phyloP scores from a whole-genome alignment of 202 grass and related monocot genomes.

The Musa balbisiana region DNA sequence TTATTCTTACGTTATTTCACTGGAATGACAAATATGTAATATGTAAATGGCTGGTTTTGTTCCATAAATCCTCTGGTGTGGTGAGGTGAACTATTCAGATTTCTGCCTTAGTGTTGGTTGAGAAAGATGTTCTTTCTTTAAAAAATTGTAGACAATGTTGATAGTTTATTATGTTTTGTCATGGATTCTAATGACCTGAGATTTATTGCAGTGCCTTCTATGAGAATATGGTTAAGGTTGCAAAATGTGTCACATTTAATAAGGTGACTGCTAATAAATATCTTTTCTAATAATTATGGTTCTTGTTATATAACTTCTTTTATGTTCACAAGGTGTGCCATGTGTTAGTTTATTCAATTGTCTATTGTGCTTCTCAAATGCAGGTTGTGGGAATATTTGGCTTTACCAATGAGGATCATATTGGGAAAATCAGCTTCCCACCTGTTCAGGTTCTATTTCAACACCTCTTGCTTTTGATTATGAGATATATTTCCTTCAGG shows the following conservation, averaged over 20 bases:
- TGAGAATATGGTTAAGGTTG: slow-evolving; percentile 76
- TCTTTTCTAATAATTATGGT: not conserved
- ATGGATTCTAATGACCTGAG: not conserved
- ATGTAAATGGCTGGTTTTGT: not conserved
- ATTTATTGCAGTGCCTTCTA: slow-evolving; percentile 58
- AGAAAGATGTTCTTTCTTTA: too few relatives aligned
- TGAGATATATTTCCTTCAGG: not conserved
- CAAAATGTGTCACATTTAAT: slow-evolving; percentile 85
- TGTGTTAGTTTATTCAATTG: not conserved
- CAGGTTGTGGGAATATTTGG: slow-evolving; percentile 93
- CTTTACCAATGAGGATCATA: slow-evolving; percentile 77
- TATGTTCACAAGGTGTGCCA: too few relatives aligned
- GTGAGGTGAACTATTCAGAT: not conserved
- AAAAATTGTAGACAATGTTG: too few relatives aligned
- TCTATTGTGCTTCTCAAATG: not conserved
- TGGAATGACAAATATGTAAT: not conserved
- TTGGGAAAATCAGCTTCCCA: slow-evolving; percentile 90
- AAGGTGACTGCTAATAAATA: slow-evolving; percentile 41
- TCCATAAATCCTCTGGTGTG: too few relatives aligned
- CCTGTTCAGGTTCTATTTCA: slow-evolving; percentile 48
- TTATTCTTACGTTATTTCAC: not conserved
- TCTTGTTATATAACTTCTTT: not conserved
- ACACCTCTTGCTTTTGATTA: not conserved
- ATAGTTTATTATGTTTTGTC: not conserved
- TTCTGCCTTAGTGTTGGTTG: not conserved